Base-by-base conservation (phyloP, 2,329 filamentous ascomycete genomes). In the Colletotrichum sp. region DNA sequence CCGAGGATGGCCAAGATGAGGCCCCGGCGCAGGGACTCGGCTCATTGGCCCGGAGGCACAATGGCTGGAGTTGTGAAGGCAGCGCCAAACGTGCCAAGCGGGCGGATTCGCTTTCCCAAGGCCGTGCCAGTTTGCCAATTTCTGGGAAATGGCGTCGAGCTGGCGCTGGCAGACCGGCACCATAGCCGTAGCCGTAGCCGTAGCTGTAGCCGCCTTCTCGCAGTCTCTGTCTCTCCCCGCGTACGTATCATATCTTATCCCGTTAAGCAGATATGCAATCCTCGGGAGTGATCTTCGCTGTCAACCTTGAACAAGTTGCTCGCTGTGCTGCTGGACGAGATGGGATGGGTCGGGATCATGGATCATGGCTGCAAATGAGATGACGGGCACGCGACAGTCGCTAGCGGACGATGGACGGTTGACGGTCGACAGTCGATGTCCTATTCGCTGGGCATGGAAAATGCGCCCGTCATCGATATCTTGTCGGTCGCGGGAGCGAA, bases 381-480 rank as follows among this genome's bases (percentile, higher is more conserved):
- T 36, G 30, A 62, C 15, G 73, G 32, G 34, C 70, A 76, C 70
- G 64, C 73, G 73, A 73, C 70, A 68, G 63, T 32, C 44, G 44
- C 6, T n/a, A 49, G 44, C n/a, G 44, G 44, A 21, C 44, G 44
- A 49, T 49, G 44, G 26, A 60, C 64, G 72, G 64, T 57, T 32
- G 73, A 72, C 64, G 64, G 63, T 30, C 16, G 18, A 49, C 60
- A 12, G 67, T 6, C 34, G 15, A 28, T 13, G 6, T 26, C 21
- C 32, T 32, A 72, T 72, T 68, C 57, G 64, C 39, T n/a, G 24
- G 28, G 32, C 30, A 8, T n/a, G 34, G 24, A 44, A 49, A 73
- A 68, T 59, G 44, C 39, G 18, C 59, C 44, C 70, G 64, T 68
- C 70, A 76, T 73, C 44, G 73, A 76, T 55, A 49, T 68, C 55